phyloP scores from a whole-genome alignment of 2,329 filamentous ascomycete species.

The Calonectria naviculata region DNA sequence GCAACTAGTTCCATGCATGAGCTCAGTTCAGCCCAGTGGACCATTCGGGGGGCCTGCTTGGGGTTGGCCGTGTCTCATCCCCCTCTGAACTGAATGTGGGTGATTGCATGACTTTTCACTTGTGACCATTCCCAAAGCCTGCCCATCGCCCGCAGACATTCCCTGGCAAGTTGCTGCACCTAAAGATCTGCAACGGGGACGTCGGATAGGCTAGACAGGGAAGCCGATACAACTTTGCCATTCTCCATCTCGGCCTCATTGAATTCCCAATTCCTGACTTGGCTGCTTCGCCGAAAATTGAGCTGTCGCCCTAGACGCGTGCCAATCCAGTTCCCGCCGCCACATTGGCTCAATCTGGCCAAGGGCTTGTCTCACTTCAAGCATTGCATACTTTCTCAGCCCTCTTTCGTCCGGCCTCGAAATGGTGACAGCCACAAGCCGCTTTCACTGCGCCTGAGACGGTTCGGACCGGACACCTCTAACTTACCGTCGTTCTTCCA shows the following conservation, averaged over 20 bases:
- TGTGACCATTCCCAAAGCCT: conserved; percentile 20
- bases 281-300: conserved; percentile 6
- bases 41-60: not conserved
- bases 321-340: conserved; percentile 7
- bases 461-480: not conserved
- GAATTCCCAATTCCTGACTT: conserved; percentile 9
- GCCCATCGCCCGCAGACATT: conserved; percentile 8
- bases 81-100: not conserved
- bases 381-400: conserved; percentile 1
- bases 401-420: not conserved
- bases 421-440: conserved; percentile 6
- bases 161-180: conserved; percentile 7
- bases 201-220: not conserved
- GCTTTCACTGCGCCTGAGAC: conserved; percentile 12
- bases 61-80: not conserved
- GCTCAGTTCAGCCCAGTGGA: not conserved
- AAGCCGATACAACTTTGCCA: conserved; percentile 2
- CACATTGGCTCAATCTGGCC: conserved; percentile 16
- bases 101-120: not conserved
- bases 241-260: conserved; percentile 5
- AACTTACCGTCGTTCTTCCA: conserved; percentile 17
- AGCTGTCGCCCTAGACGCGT: not conserved
- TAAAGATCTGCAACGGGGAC: conserved; percentile 12
- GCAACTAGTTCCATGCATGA: conserved; percentile 4
- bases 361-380: conserved; percentile 1